Evolutionary conservation across 169 alveolate species (phyloP).

Genomic region (Plasmodium gaboni): DNA sequence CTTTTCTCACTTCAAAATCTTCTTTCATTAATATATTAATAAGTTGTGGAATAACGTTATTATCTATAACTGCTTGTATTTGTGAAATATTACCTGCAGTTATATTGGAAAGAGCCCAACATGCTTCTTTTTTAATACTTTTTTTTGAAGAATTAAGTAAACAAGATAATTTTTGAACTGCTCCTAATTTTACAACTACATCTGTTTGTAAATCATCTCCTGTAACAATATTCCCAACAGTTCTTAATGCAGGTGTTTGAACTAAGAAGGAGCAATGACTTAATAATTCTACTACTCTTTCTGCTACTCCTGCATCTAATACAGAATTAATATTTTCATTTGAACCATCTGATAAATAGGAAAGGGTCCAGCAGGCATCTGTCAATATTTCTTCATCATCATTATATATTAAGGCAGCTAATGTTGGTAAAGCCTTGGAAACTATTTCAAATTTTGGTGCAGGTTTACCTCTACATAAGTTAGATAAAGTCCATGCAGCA

Average conservation of each 20-base stretch:
- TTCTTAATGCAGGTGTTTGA: conserved; percentile 96
- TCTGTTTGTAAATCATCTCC: conserved; percentile 98
- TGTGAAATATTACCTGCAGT: conserved; percentile 96
- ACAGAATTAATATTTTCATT: conserved; percentile 92
- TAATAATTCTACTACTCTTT: conserved; percentile 93
- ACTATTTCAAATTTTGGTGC: conserved; percentile 91
- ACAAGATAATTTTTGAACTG: conserved; percentile 88
- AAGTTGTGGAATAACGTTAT: conserved; percentile 89
- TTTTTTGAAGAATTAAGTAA: conserved; percentile 91
- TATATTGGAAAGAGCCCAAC: conserved; percentile 97
- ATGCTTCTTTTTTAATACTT: conserved; percentile 96
- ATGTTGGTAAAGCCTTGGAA: conserved; percentile 90
- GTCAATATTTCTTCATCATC: conserved; percentile 91
- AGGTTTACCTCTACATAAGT: conserved; percentile 96
- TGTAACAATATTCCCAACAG: conserved; percentile 97
- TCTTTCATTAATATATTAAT: conserved; percentile 90
- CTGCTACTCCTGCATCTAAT: conserved; percentile 92
- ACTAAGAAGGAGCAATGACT: conserved; percentile 90
- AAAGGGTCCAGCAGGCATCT: conserved; percentile 96
- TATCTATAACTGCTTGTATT: conserved; percentile 91
- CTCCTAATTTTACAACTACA: conserved; percentile 93
- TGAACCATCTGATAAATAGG: conserved; percentile 95
- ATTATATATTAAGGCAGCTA: conserved; percentile 89
- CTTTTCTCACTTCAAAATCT: conserved; percentile 95
- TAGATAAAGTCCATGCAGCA: conserved; percentile 97